A percentile compares a stretch with the other conserved stretches of the same genome.
Conservation (phyloP, 345 rosid species). For the Populus pruinosa region DNA sequence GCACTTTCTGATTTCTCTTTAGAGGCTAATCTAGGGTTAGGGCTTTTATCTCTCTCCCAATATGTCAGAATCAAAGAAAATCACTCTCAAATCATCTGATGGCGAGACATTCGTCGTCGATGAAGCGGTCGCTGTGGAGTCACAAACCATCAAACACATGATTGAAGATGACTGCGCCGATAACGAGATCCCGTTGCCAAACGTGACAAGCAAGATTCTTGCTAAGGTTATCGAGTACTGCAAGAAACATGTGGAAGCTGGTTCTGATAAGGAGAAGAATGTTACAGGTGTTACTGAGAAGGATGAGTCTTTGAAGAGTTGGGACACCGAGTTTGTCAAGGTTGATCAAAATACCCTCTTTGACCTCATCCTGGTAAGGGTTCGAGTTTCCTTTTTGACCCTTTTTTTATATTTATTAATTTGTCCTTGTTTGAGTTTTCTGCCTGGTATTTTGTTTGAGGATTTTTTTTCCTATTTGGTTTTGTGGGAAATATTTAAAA, state of each 20-base stretch:
- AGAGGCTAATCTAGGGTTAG: background rate
- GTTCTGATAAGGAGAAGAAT: slow-evolving; percentile 18
- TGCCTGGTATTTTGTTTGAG: background rate
- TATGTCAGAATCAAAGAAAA: slow-evolving; percentile 28
- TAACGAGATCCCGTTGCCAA: slow-evolving; percentile 58
- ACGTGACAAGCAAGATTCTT: slow-evolving; percentile 72
- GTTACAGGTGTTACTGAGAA: slow-evolving; percentile 15
- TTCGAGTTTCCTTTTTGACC: too few relatives aligned
- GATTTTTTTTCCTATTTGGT: background rate
- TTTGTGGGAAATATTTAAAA: background rate
- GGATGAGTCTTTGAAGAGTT: slow-evolving; percentile 39
- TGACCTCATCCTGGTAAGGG: slow-evolving; percentile 44
- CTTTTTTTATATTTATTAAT: background rate
- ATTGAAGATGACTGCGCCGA: slow-evolving; percentile 67
- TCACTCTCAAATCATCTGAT: slow-evolving; percentile 53
- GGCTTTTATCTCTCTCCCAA: background rate
- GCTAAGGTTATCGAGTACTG: slow-evolving; percentile 77
- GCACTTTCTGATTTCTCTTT: background rate
- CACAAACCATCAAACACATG: slow-evolving; percentile 61
- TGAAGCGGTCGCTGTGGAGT: slow-evolving; percentile 57
- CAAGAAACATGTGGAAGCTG: slow-evolving; percentile 62
- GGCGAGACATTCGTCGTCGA: slow-evolving; percentile 66
- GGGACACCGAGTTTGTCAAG: slow-evolving; percentile 59
- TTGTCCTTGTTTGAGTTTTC: background rate
- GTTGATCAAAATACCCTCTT: slow-evolving; percentile 49